These are phyloP conservation scores for Alternaria arborescens DNA, from an alignment of 2,329 filamentous ascomycete species.

Conservation along the genomic window DNA sequence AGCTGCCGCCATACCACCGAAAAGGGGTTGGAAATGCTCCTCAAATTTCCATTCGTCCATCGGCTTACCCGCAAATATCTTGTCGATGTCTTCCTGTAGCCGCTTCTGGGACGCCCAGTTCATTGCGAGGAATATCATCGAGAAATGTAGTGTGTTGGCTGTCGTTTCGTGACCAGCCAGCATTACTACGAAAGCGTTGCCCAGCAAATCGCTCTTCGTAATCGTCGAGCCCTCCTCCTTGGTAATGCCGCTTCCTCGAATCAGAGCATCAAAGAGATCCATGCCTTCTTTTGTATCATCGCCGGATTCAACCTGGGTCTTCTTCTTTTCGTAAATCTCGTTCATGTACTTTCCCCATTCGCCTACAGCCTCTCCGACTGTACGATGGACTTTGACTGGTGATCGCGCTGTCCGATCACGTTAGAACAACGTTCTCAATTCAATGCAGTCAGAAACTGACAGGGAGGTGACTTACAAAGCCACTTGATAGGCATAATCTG, in stretches of 20 bases:
- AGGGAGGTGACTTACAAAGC: conserved; percentile 54
- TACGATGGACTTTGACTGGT: conserved; percentile 58
- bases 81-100: conserved; percentile 74
- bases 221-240: conserved; percentile 43
- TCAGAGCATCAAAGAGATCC: conserved; percentile 64
- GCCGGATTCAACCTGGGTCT: conserved; percentile 51
- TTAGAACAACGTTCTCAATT: conserved; percentile 6
- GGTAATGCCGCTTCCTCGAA: conserved; percentile 45
- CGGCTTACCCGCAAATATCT: conserved; percentile 67
- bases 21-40: conserved; percentile 68
- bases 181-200: conserved; percentile 71
- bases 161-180: conserved; percentile 84
- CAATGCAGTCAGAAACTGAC: neutral
- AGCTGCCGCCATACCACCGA: conserved; percentile 75
- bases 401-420: conserved; percentile 33
- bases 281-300: conserved; percentile 54
- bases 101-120: conserved; percentile 69
- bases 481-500: conserved; percentile 68
- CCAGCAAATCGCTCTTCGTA: conserved; percentile 67
- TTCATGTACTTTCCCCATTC: conserved; percentile 76
- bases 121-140: conserved; percentile 72
- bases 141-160: conserved; percentile 77
- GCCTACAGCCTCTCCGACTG: conserved; percentile 63
- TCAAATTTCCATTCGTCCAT: conserved; percentile 76
- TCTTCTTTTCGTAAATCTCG: conserved; percentile 72